Base-by-base conservation (phyloP, 441 rosid genomes). In the Codiaeum variegatum region DNA sequence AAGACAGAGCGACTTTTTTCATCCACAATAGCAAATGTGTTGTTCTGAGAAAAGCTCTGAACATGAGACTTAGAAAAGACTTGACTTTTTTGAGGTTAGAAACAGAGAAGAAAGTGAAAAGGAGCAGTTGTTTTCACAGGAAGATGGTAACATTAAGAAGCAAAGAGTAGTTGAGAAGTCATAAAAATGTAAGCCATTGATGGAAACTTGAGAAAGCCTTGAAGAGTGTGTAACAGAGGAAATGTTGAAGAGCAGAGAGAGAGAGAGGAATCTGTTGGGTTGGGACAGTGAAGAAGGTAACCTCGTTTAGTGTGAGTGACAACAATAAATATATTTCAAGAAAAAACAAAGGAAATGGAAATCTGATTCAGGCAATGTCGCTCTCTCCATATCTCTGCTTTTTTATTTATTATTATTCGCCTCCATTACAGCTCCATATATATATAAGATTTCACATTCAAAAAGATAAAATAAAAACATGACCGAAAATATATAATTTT, bases 261-360 rank as follows among this genome's bases (percentile, higher is more conserved):
- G 68, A 40, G 71, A 47, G 73, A 40, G 62, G 77, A 67, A 74
- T 74, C 72, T 71, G 74, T 40, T 21, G 47, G 62, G 67, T 32
- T 61, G 66, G 18, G 60, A 9, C 0, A 36, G 31, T 47, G 66
- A 34, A 4, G 69, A 64, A n/a, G 56, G 66, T n/a, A 42, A n/a
- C 73, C 81, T 79, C 78, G 83, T 32, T 78, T 0, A 46, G 31
- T 36, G 77, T 74, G 78, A 26, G 18, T 40, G 16, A 46, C 31
- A 44, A 24, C 26, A 66, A 24, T 47, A 26, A 66, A 26, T 66
- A 28, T n/a, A 19, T 51, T 51, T 51, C 55, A 51, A 51, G 26
- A 51, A 6, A 6, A 51, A 51, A 51, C 24, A 51, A 11, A 21
- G 52, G 7, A 16, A 47, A 47, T 47, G 52, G 52, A 47, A 19